Conservation (phyloP, 345 rosid species). For the Punica granatum region DNA sequence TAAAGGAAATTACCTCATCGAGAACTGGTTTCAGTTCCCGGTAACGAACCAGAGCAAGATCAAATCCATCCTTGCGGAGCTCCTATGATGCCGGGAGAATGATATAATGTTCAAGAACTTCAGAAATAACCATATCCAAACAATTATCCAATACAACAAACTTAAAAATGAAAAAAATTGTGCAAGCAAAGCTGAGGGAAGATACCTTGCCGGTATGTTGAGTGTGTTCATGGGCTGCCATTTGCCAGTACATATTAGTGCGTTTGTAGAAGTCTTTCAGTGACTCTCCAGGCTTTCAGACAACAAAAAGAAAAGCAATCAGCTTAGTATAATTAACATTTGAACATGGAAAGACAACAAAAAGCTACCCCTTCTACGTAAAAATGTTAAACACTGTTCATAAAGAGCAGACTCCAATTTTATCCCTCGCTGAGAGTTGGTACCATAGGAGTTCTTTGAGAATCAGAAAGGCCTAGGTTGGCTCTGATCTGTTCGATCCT, state of each 20-base stretch:
- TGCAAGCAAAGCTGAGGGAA: not conserved
- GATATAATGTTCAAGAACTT: not conserved
- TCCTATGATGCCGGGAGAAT: constrained; percentile 43
- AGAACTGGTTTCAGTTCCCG: constrained; percentile 87
- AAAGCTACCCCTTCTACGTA: not conserved
- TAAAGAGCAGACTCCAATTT: not conserved
- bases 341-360: not conserved
- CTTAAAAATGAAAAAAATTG: not conserved
- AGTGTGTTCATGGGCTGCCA: constrained; percentile 98
- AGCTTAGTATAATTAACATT: constrained; percentile 4
- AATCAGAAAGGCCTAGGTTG: constrained; percentile 91
- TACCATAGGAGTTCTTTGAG: constrained; percentile 93
- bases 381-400: not conserved
- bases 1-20: constrained; percentile 55
- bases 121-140: not conserved
- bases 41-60: constrained; percentile 81
- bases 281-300: constrained; percentile 82
- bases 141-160: not conserved
- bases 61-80: constrained; percentile 92
- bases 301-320: not conserved
- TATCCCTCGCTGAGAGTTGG: not conserved
- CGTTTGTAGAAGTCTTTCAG: constrained; percentile 89
- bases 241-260: constrained; percentile 93
- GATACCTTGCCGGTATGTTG: constrained; percentile 97
- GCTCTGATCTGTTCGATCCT: constrained; percentile 95